Evolutionary conservation across 768 basidiomycete species (phyloP), one percentile per base, ranked within the genome.

Genomic region (Lactarius quietus): DNA sequence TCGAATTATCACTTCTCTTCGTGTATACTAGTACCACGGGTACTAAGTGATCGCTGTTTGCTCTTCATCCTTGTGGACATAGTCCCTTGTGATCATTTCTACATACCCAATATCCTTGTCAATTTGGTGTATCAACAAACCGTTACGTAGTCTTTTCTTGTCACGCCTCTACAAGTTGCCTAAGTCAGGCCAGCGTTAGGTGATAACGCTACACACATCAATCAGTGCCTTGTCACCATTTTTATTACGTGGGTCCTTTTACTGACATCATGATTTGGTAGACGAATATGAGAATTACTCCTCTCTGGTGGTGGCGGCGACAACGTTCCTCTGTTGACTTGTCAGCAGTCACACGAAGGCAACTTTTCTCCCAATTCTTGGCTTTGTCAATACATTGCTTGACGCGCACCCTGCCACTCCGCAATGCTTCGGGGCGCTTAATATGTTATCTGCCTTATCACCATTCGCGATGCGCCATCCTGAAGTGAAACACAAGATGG

Each of bases 391-490:
- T 73, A 79, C 78, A 6, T 81, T 93, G n/a, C 78, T 94, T 36
- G 78, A 82, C 58, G 84, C 85, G 83, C 90, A 78, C 54, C 80
- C 86, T 3, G 65, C 83, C 1, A 74, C 90, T 6, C 76, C 83
- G 28, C 87, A 95, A 68, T 84, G 86, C 54, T 95, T 90, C 70
- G 94, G 93, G 54, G 94, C 90, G 2, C 79, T 96, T 41, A 91
- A 90, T 71, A 92, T 95, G 83, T 86, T 86, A 14, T 83, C 87
- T 33, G 86, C 86, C 0, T 81, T 95, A 4, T 87, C 86, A 0
- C 84, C 85, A 0, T 87, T 89, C 78, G 89, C 94, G 70, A 89
- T 93, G 86, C 85, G 85, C 60, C 92, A 93, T 72, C 90, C 92
- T 10, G 86, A 90, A 38, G 88, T 93, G 65, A 88, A 85, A 70